A percentile compares a stretch with the other conserved stretches of the same genome.
phyloP scores from a whole-genome alignment of 148 eudicot species.

The Polygonum maritimum region DNA sequence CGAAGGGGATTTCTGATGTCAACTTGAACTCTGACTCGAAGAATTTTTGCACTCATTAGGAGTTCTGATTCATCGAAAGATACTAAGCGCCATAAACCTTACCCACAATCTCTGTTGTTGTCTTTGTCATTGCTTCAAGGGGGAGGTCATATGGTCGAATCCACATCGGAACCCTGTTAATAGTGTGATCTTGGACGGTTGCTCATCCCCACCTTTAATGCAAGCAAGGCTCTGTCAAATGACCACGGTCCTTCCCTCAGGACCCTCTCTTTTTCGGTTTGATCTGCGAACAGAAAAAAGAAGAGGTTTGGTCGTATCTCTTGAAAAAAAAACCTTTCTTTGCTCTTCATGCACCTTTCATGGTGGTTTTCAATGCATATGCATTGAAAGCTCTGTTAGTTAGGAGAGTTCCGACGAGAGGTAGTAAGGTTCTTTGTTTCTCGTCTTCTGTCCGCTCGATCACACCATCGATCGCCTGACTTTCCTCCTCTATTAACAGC shows the following conservation, averaged over 20 bases:
- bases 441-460: no score
- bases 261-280: background rate
- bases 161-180: background rate
- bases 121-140: background rate
- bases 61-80: background rate
- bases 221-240: background rate
- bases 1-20: background rate
- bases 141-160: background rate
- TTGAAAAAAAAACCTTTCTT: background rate
- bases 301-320: background rate
- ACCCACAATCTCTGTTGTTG: background rate
- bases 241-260: background rate
- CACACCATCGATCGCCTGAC: no score
- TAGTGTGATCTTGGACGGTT: background rate
- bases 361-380: background rate
- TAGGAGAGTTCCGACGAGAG: no score
- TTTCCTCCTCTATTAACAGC: no score
- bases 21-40: background rate
- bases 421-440: no score
- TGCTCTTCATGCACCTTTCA: background rate
- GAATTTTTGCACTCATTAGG: background rate
- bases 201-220: background rate
- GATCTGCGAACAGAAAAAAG: background rate
- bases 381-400: background rate
- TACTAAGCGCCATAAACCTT: rapidly evolving